Percentiles rank a stretch among this genome's conserved stretches.
Evolutionary conservation across 2,329 filamentous ascomycete species (phyloP).

Genomic region (Fusarium agapanthi): DNA sequence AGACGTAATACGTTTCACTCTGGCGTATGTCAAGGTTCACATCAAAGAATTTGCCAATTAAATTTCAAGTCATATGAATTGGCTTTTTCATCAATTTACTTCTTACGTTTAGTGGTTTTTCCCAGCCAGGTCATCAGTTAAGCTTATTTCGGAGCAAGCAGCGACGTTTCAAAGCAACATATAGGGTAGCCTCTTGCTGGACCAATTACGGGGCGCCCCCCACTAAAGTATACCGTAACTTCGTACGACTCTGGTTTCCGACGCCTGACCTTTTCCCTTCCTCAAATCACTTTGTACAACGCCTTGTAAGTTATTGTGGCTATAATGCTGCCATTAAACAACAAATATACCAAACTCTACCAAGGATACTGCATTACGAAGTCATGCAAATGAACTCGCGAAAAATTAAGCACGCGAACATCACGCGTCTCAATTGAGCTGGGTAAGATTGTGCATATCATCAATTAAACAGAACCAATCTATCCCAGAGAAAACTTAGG

Average conservation of each 20-base stretch:
- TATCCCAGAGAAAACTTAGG: fast-evolving
- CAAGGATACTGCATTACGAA: fast-evolving
- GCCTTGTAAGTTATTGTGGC: not conserved
- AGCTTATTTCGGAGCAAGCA: too few species aligned
- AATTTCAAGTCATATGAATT: fast-evolving
- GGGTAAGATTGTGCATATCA: fast-evolving
- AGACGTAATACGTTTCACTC: too few species aligned
- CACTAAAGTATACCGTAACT: too few species aligned
- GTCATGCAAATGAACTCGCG: not conserved
- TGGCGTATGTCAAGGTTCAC: not conserved
- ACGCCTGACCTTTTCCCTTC: not conserved
- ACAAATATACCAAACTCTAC: not conserved
- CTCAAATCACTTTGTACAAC: not conserved
- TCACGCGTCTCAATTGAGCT: not conserved
- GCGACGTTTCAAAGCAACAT: not conserved
- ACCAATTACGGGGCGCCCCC: too few species aligned
- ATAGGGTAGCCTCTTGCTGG: not conserved
- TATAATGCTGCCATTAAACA: not conserved
- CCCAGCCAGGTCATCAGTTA: too few species aligned
- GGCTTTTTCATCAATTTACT: too few species aligned
- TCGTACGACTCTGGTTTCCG: not conserved
- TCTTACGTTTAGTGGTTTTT: too few species aligned
- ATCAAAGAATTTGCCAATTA: fast-evolving
- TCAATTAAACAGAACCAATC: not conserved
- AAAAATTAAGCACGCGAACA: fast-evolving